Evolutionary conservation across 2,329 filamentous ascomycete species (phyloP).

Genomic region (Helotiales sp.): DNA sequence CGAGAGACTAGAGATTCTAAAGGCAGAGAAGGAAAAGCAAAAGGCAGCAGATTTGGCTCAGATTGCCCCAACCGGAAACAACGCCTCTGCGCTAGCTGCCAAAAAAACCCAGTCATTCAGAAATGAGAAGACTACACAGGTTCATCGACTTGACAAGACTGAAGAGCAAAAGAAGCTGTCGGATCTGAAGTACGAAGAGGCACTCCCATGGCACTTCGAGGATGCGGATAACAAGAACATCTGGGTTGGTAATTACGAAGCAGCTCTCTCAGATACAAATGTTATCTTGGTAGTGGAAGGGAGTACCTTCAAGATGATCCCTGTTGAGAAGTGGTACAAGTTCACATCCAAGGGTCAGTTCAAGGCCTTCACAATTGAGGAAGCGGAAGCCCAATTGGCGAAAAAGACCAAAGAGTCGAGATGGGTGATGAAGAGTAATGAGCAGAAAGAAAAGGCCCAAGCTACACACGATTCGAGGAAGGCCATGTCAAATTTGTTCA

Average conservation of each 20-base stretch:
- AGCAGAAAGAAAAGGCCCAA: constrained; percentile 61
- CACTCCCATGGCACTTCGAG: constrained; percentile 94
- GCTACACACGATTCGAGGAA: constrained; percentile 61
- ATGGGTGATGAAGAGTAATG: constrained; percentile 76
- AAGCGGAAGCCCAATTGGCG: constrained; percentile 83
- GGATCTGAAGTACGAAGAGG: constrained; percentile 87
- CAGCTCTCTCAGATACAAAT: constrained; percentile 83
- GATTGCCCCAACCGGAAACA: constrained; percentile 82
- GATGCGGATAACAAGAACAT: constrained; percentile 95
- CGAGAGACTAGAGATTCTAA: constrained; percentile 69
- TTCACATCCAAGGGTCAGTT: constrained; percentile 83
- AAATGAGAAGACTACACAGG: constrained; percentile 84
- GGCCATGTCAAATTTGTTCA: constrained; percentile 54
- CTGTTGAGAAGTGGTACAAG: constrained; percentile 94
- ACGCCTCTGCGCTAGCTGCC: constrained; percentile 43
- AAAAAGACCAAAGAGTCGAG: constrained; percentile 77
- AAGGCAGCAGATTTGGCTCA: constrained; percentile 87
- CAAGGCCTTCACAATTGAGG: constrained; percentile 77
- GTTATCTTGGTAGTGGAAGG: constrained; percentile 77
- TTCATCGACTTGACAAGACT: constrained; percentile 77
- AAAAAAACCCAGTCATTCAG: constrained; percentile 65
- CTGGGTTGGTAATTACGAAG: constrained; percentile 91
- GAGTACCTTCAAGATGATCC: constrained; percentile 79
- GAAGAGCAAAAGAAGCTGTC: constrained; percentile 72
- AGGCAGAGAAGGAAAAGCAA: constrained; percentile 83